These are phyloP conservation scores for Boletellus emodensis DNA, from an alignment of 768 basidiomycete genomes.

Conservation along the genomic window DNA sequence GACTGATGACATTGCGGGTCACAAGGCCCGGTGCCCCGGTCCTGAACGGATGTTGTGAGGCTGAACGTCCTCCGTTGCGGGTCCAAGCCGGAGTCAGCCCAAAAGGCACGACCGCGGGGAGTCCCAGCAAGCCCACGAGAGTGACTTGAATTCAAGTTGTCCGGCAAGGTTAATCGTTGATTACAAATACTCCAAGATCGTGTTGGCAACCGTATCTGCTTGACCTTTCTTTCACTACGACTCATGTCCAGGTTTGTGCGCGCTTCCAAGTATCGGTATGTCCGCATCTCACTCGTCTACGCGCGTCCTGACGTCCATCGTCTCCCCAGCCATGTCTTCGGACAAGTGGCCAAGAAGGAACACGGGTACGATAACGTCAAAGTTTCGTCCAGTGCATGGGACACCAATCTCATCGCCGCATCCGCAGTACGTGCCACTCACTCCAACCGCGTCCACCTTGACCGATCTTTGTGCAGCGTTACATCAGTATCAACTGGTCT, in stretches of 20 bases:
- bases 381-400: constrained; percentile 88
- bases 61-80: too few species aligned
- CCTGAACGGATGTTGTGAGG: too few species aligned
- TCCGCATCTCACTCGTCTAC: constrained; percentile 12
- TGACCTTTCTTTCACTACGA: not conserved
- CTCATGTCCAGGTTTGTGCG: constrained; percentile 86
- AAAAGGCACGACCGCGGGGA: too few species aligned
- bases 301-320: not conserved
- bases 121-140: too few species aligned
- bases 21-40: too few species aligned
- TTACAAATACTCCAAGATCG: too few species aligned
- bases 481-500: constrained; percentile 94
- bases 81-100: too few species aligned
- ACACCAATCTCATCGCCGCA: constrained; percentile 87
- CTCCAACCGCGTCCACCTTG: not conserved
- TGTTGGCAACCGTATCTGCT: not conserved
- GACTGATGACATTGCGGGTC: too few species aligned
- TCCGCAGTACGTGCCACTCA: constrained; percentile 52
- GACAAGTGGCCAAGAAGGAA: constrained; percentile 83
- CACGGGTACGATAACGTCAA: constrained; percentile 78
- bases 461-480: constrained; percentile 46
- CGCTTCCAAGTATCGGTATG: constrained; percentile 81
- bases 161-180: too few species aligned
- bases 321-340: constrained; percentile 78
- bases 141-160: too few species aligned